Percentiles rank a stretch among this genome's conserved stretches.
Conservation (phyloP, 305 asterid genomes). For the Striga hermonthica region DNA sequence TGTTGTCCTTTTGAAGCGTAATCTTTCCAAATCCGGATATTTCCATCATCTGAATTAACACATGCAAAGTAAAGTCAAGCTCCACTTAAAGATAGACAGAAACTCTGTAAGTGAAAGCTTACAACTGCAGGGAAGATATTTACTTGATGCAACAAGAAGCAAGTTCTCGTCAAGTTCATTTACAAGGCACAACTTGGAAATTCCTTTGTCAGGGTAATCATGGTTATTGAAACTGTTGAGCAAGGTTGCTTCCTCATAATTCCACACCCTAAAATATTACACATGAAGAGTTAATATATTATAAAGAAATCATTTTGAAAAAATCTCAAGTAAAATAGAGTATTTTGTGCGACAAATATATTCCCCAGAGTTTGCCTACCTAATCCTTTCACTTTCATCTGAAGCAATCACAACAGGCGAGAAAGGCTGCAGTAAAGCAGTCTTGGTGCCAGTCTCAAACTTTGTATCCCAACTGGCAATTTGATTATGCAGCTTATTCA, state of each 20-base stretch:
- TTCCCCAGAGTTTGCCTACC: conserved; percentile 38
- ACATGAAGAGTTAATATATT: conserved; percentile 21
- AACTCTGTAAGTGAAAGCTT: conserved; percentile 6
- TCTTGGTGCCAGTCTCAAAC: conserved; percentile 83
- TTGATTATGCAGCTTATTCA: conserved; percentile 79
- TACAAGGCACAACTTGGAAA: conserved; percentile 90
- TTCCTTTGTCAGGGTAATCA: conserved; percentile 85
- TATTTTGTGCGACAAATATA: neutral
- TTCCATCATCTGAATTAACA: conserved; percentile 73
- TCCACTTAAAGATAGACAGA: conserved; percentile 10
- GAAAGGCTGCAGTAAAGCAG: conserved; percentile 88
- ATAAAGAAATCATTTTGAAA: conserved; percentile 4
- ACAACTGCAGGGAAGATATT: conserved; percentile 33
- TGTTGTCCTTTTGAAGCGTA: conserved; percentile 70
- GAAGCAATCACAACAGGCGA: conserved; percentile 93
- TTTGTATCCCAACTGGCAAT: conserved; percentile 99
- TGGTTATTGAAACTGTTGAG: conserved; percentile 93
- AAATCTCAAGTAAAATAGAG: too few relatives aligned
- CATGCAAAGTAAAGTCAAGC: conserved; percentile 26
- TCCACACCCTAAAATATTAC: conserved; percentile 74
- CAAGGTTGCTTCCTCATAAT: conserved; percentile 86
- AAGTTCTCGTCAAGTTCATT: conserved; percentile 91
- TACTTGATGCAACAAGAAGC: conserved; percentile 99
- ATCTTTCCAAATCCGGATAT: conserved; percentile 93
- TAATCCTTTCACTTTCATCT: conserved; percentile 86